phyloP scores from a whole-genome alignment of 768 basidiomycete genomes.

The Wakefieldia striispora region DNA sequence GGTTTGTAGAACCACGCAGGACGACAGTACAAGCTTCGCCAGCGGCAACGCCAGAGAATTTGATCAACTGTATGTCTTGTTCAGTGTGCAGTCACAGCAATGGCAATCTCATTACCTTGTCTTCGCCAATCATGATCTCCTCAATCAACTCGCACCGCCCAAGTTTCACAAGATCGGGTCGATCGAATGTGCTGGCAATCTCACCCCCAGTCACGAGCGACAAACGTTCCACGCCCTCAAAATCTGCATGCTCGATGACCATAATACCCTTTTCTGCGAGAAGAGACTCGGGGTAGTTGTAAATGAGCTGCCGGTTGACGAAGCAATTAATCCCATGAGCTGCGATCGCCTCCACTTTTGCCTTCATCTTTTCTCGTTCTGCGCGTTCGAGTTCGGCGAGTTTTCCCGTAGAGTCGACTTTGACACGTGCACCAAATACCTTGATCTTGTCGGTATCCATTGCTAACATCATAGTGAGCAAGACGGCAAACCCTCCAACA shows the following conservation, averaged over 20 bases:
- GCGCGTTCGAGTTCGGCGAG: conserved; percentile 97
- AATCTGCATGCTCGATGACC: conserved; percentile 98
- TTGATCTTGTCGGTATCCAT: conserved; percentile 99
- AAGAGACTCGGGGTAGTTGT: conserved; percentile 97
- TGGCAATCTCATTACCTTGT: conserved; percentile 62
- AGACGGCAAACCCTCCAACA: not conserved
- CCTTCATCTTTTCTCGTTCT: conserved; percentile 99
- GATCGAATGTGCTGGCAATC: conserved; percentile 93
- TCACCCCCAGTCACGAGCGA: conserved; percentile 97
- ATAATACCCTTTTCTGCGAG: conserved; percentile 94
- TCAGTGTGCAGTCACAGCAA: not conserved
- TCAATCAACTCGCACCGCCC: conserved; percentile 94
- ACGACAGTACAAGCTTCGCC: conserved; percentile 98
- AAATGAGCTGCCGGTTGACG: conserved; percentile 97
- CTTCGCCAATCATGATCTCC: conserved; percentile 99
- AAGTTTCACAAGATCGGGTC: conserved; percentile 88
- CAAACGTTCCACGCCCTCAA: conserved; percentile 95
- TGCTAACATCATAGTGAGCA: conserved; percentile 45
- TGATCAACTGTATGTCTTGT: conserved; percentile 72
- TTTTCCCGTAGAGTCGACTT: conserved; percentile 95
- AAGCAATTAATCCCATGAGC: conserved; percentile 95
- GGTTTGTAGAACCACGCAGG: conserved; percentile 92
- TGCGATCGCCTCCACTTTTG: conserved; percentile 93
- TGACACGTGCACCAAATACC: conserved; percentile 94
- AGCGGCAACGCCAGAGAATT: conserved; percentile 98